phyloP scores from a whole-genome alignment of 805 yeast genomes.

The Saccharomycopsis sp. region DNA sequence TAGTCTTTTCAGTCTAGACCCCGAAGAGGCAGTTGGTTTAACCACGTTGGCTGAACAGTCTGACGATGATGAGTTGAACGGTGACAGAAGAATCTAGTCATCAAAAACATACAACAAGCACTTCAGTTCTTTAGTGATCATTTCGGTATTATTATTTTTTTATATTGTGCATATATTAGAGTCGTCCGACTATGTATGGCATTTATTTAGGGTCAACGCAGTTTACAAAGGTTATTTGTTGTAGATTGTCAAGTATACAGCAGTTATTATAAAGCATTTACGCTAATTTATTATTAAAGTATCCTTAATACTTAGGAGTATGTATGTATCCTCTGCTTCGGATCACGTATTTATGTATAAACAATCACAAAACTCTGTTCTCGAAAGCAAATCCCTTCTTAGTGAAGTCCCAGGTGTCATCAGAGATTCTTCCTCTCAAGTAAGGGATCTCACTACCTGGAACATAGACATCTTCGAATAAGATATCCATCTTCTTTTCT shows the following conservation, averaged over 20 bases:
- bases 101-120: too few species aligned
- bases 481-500: slow-evolving; percentile 87
- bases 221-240: too few species aligned
- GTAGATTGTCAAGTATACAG: too few species aligned
- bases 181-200: neutral
- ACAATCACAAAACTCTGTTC: slow-evolving; percentile 25
- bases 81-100: neutral
- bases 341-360: too few species aligned
- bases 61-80: neutral
- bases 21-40: slow-evolving; percentile 31
- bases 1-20: slow-evolving; percentile 23
- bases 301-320: too few species aligned
- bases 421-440: slow-evolving; percentile 94
- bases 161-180: neutral
- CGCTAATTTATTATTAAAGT: too few species aligned
- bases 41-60: slow-evolving; percentile 27
- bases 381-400: slow-evolving; percentile 37
- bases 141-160: neutral
- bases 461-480: slow-evolving; percentile 94
- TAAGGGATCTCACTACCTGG: slow-evolving; percentile 89
- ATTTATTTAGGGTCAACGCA: neutral
- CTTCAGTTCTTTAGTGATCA: neutral
- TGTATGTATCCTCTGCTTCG: too few species aligned
- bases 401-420: slow-evolving; percentile 83
- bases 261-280: too few species aligned